A percentile compares a stretch with the other conserved stretches of the same genome.
These are phyloP conservation scores for Ettlia oleoabundans DNA, from an alignment of 139 green algal species.

Conservation along the genomic window DNA sequence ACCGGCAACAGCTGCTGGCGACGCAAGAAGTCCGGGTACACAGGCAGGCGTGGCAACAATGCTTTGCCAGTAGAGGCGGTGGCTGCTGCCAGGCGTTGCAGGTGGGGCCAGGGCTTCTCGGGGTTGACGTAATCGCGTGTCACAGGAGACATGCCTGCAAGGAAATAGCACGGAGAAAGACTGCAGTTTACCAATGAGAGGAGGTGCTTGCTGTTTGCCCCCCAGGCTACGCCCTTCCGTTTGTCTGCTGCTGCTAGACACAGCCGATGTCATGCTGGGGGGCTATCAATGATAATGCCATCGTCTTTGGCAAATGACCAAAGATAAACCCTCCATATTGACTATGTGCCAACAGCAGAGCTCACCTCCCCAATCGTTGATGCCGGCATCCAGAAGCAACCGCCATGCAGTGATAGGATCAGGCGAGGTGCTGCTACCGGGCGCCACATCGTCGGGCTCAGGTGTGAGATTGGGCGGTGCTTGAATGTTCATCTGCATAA, in stretches of 20 bases:
- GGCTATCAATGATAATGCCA: too few relatives aligned
- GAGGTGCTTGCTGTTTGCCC: too few relatives aligned
- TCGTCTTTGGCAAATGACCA: too few relatives aligned
- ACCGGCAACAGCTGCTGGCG: conserved; percentile 12
- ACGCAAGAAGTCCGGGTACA: conserved; percentile 74
- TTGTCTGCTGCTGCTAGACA: too few relatives aligned
- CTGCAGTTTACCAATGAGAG: too few relatives aligned
- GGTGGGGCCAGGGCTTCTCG: conserved; percentile 80
- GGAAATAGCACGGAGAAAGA: background rate
- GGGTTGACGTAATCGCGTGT: conserved; percentile 91
- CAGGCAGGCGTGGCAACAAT: conserved; percentile 80
- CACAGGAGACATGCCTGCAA: conserved; percentile 74
- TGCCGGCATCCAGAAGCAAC: conserved; percentile 76
- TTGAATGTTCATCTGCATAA: conserved; percentile 71
- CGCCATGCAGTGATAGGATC: conserved; percentile 54
- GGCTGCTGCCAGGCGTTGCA: conserved; percentile 67
- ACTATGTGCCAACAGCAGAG: too few relatives aligned
- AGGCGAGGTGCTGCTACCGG: background rate
- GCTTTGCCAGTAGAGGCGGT: conserved; percentile 65
- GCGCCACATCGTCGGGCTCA: conserved; percentile 24
- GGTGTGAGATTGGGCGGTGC: conserved; percentile 87
- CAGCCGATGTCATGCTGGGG: too few relatives aligned
- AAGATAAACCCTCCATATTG: too few relatives aligned
- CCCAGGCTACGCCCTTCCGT: too few relatives aligned
- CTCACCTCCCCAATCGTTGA: conserved; percentile 86